Evolutionary conservation across 2,329 filamentous ascomycete species (phyloP).

Genomic region (Zymoseptoria passerinii): DNA sequence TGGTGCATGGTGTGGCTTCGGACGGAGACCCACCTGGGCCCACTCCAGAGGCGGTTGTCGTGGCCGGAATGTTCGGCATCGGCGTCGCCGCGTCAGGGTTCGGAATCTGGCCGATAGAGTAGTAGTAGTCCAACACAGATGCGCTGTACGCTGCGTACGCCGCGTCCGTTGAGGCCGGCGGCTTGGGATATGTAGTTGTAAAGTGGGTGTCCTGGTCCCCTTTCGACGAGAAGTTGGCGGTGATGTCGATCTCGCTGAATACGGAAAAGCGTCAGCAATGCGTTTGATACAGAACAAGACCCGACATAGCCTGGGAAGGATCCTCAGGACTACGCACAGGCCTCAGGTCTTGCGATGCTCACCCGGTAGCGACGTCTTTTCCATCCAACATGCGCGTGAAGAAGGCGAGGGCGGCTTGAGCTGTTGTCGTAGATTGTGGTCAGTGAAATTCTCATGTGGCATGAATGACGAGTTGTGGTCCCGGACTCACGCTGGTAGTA

Average conservation of each 20-base stretch:
- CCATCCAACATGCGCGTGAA: slow-evolving; percentile 27
- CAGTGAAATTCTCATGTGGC: background rate
- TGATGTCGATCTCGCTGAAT: background rate
- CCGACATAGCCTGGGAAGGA: no score
- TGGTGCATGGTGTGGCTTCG: background rate
- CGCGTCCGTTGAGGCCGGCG: background rate
- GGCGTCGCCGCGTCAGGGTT: background rate
- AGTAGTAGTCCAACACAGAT: background rate
- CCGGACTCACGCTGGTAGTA: slow-evolving; percentile 31
- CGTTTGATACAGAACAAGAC: no score
- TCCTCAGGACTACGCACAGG: no score
- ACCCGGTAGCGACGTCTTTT: slow-evolving; percentile 8
- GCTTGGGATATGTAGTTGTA: background rate
- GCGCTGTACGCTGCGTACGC: background rate
- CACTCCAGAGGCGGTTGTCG: background rate
- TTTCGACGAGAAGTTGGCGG: background rate
- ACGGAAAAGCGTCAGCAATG: no score
- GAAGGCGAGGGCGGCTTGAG: slow-evolving; percentile 26
- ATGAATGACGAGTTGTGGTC: background rate
- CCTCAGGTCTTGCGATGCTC: no score
- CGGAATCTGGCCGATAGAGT: background rate
- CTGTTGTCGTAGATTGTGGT: background rate
- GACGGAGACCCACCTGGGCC: background rate
- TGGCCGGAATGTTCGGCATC: background rate
- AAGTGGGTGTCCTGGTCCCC: background rate